These are phyloP conservation scores for Monilinia laxa DNA, from an alignment of 2,329 filamentous ascomycete species.

Conservation along the genomic window DNA sequence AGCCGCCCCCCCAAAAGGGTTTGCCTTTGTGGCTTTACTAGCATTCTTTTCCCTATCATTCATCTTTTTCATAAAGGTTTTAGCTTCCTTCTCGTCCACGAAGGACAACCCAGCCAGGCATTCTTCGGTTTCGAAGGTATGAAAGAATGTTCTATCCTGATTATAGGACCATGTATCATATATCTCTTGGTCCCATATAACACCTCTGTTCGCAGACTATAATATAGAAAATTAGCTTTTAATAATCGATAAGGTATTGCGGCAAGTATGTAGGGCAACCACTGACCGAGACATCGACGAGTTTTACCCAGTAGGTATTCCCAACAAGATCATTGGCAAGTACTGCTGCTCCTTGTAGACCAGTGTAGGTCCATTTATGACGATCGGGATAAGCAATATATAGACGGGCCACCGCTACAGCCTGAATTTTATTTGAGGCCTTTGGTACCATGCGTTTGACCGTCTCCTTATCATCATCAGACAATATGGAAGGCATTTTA, in stretches of 20 bases:
- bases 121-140: slow-evolving; percentile 93
- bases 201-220: slow-evolving; percentile 74
- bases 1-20: slow-evolving; percentile 63
- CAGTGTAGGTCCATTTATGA: slow-evolving; percentile 89
- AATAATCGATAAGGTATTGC: not conserved
- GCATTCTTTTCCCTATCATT: slow-evolving; percentile 94
- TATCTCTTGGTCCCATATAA: slow-evolving; percentile 97
- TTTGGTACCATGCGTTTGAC: slow-evolving; percentile 95
- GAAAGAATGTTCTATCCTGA: slow-evolving; percentile 96
- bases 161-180: slow-evolving; percentile 95
- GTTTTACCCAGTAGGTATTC: slow-evolving; percentile 94
- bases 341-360: slow-evolving; percentile 86
- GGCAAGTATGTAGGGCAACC: slow-evolving; percentile 6
- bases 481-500: slow-evolving; percentile 57
- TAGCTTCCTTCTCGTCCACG: slow-evolving; percentile 95
- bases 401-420: slow-evolving; percentile 87
- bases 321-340: slow-evolving; percentile 92
- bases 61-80: slow-evolving; percentile 96
- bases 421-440: slow-evolving; percentile 94
- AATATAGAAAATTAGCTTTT: slow-evolving; percentile 43
- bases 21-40: slow-evolving; percentile 78
- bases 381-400: slow-evolving; percentile 89
- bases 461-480: slow-evolving; percentile 91
- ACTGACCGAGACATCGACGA: slow-evolving; percentile 92
- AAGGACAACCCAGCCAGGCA: slow-evolving; percentile 90